phyloP scores from a whole-genome alignment of 805 yeast species.

The Metschnikowia cerradonensis region DNA sequence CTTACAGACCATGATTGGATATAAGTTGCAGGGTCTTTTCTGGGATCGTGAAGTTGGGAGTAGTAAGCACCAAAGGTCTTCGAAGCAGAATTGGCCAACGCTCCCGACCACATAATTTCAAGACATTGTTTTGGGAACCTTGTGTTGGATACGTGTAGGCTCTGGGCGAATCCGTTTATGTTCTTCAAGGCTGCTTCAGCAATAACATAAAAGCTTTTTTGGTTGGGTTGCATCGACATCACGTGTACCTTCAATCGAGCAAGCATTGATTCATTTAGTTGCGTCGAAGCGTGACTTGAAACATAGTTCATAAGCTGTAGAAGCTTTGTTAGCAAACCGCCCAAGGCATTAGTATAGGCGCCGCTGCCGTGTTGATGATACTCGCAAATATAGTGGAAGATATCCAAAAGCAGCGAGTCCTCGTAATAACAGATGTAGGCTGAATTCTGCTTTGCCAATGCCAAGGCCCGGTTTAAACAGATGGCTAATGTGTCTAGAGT shows the following conservation, averaged over 20 bases:
- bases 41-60: slow-evolving; percentile 12
- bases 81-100: slow-evolving; percentile 66
- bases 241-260: slow-evolving; percentile 42
- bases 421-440: neutral
- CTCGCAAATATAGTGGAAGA: slow-evolving; percentile 57
- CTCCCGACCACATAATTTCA: slow-evolving; percentile 48
- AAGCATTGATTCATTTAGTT: slow-evolving; percentile 16
- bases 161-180: slow-evolving; percentile 32
- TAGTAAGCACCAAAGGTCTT: slow-evolving; percentile 44
- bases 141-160: slow-evolving; percentile 43
- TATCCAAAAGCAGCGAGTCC: neutral
- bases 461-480: slow-evolving; percentile 54
- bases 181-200: slow-evolving; percentile 54
- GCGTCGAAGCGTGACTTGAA: neutral
- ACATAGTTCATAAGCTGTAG: slow-evolving; percentile 30
- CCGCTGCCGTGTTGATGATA: slow-evolving; percentile 70
- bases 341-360: slow-evolving; percentile 65
- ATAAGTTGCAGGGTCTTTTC: slow-evolving; percentile 41
- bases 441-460: neutral
- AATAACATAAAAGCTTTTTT: slow-evolving; percentile 59
- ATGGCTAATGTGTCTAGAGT: slow-evolving; percentile 54
- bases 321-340: slow-evolving; percentile 55
- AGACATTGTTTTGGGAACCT: slow-evolving; percentile 46
- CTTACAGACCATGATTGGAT: slow-evolving; percentile 46
- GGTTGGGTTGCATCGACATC: slow-evolving; percentile 42